Evolutionary conservation across 1,139 yeast species (phyloP).

Genomic region (Hyphopichia wangnamkhiaoensis): DNA sequence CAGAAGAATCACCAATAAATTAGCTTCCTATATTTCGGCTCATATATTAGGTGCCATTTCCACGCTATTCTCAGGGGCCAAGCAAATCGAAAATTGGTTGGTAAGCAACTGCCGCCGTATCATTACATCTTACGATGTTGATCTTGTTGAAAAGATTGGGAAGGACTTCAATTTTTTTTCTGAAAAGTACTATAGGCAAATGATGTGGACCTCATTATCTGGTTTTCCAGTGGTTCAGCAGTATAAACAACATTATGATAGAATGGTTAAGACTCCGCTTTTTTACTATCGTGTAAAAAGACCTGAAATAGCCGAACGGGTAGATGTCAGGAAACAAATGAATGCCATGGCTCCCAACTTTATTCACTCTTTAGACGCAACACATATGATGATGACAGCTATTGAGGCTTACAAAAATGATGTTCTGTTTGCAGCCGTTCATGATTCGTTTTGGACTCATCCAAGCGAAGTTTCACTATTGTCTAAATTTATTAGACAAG

Average conservation of each 20-base stretch:
- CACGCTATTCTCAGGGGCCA: conserved; percentile 37
- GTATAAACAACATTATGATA: conserved; percentile 23
- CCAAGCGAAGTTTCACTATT: conserved; percentile 32
- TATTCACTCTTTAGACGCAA: conserved; percentile 46
- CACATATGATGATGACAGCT: conserved; percentile 42
- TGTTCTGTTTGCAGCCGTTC: conserved; percentile 41
- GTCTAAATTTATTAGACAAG: conserved; percentile 27
- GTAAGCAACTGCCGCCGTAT: conserved; percentile 29
- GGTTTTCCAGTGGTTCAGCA: conserved; percentile 47
- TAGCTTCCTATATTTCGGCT: conserved; percentile 27
- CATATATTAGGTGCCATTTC: conserved; percentile 33
- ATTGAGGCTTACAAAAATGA: conserved; percentile 18
- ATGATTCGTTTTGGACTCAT: conserved; percentile 50
- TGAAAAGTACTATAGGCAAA: conserved; percentile 25
- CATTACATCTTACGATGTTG: conserved; percentile 24
- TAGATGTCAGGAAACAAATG: conserved; percentile 33
- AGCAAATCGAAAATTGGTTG: conserved; percentile 40
- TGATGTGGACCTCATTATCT: conserved; percentile 46
- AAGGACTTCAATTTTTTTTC: conserved; percentile 19
- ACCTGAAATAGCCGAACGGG: conserved; percentile 19
- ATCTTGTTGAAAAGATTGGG: conserved; percentile 7
- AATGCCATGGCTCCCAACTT: conserved; percentile 48
- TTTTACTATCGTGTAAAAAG: conserved; percentile 24
- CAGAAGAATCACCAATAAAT: conserved; percentile 1
- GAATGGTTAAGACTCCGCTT: conserved; percentile 22